A percentile compares a stretch with the other conserved stretches of the same genome.
These are phyloP conservation scores for Phylloporus sp. DNA, from an alignment of 768 basidiomycete genomes.

Conservation along the genomic window DNA sequence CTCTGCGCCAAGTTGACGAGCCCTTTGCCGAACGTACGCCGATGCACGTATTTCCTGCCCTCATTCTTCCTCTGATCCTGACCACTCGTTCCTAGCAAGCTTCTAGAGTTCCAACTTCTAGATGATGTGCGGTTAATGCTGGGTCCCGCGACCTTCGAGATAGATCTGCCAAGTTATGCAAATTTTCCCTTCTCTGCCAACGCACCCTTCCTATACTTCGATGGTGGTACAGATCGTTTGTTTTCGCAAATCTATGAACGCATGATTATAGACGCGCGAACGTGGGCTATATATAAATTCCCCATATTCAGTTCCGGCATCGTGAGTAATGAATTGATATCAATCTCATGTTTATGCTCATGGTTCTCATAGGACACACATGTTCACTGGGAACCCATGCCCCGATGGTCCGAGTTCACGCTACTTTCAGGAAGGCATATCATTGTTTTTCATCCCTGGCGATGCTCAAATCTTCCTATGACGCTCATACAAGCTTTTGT, in stretches of 20 bases:
- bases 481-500: slow-evolving; percentile 20
- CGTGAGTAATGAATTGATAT: slow-evolving; percentile 7
- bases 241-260: slow-evolving; percentile 10
- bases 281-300: slow-evolving; percentile 14
- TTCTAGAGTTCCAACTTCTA: slow-evolving; percentile 18
- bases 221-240: slow-evolving; percentile 12
- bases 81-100: slow-evolving; percentile 14
- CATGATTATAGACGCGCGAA: slow-evolving; percentile 15
- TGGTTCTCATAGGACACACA: slow-evolving; percentile 1
- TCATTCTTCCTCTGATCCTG: slow-evolving; percentile 2
- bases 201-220: slow-evolving; percentile 15
- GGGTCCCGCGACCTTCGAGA: slow-evolving; percentile 13
- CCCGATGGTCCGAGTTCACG: slow-evolving; percentile 11
- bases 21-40: slow-evolving; percentile 16
- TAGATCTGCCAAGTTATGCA: slow-evolving; percentile 15
- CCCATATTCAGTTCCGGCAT: slow-evolving; percentile 11
- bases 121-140: slow-evolving; percentile 9
- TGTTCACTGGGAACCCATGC: background rate
- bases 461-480: background rate
- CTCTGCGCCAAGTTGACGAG: slow-evolving; percentile 14
- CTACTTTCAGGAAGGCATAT: slow-evolving; percentile 11
- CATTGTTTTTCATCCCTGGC: slow-evolving; percentile 15
- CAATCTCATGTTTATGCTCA: background rate
- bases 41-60: slow-evolving; percentile 10
- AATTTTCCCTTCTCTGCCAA: slow-evolving; percentile 16